Percentiles rank a stretch among this genome's conserved stretches.
Conservation (phyloP, 1,139 yeast genomes). For the Geotrichum siamense region DNA sequence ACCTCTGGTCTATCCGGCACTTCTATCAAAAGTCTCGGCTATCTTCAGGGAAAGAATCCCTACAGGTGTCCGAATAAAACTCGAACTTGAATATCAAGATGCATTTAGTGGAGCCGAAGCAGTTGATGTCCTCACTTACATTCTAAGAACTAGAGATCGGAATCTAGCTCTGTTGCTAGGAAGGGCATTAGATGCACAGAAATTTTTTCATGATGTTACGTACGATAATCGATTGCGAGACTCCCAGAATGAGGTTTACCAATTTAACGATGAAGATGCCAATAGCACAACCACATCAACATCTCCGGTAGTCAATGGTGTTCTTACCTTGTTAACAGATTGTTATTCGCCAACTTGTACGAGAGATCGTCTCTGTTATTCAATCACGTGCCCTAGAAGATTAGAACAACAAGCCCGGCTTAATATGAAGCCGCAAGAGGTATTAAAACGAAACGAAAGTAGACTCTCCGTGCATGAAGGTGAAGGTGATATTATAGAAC, state of each 20-base stretch:
- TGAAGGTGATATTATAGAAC: constrained; percentile 63
- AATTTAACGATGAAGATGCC: constrained; percentile 44
- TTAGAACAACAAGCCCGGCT: constrained; percentile 92
- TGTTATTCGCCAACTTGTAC: constrained; percentile 97
- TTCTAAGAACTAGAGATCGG: constrained; percentile 84
- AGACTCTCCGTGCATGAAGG: constrained; percentile 67
- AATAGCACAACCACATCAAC: constrained; percentile 7
- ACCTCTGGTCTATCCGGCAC: constrained; percentile 80
- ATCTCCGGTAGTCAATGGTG: constrained; percentile 64
- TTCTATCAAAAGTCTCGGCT: constrained; percentile 76
- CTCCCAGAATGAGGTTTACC: constrained; percentile 80
- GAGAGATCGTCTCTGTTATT: constrained; percentile 77
- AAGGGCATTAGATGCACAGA: constrained; percentile 89
- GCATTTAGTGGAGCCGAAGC: constrained; percentile 94
- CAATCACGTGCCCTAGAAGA: constrained; percentile 93
- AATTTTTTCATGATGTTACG: constrained; percentile 90
- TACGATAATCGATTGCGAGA: constrained; percentile 90
- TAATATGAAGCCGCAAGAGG: constrained; percentile 84
- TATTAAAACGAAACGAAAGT: constrained; percentile 75
- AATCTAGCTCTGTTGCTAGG: constrained; percentile 84
- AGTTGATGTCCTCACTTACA: constrained; percentile 76
- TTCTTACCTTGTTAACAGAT: constrained; percentile 83
- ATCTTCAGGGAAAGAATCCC: constrained; percentile 65
- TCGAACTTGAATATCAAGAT: constrained; percentile 90
- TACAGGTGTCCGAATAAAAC: constrained; percentile 74